These are phyloP conservation scores for Beauveria caledonica DNA, from an alignment of 2,329 filamentous ascomycete genomes.

Conservation along the genomic window DNA sequence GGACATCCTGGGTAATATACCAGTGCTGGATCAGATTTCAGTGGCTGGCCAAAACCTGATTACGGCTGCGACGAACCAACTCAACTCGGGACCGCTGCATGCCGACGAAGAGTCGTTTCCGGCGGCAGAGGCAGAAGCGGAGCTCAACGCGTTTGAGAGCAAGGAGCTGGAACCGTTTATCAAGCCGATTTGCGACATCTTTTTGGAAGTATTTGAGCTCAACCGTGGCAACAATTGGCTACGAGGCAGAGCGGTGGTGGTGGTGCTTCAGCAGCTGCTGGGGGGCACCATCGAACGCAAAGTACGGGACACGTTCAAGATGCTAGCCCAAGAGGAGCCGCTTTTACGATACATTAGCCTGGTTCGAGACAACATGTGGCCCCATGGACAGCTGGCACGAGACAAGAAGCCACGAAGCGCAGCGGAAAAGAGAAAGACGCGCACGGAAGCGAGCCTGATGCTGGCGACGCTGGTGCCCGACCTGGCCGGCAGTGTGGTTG, in stretches of 20 bases:
- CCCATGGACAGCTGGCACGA: constrained; percentile 50
- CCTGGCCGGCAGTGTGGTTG: constrained; percentile 85
- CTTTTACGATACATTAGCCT: constrained; percentile 67
- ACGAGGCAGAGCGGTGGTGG: constrained; percentile 86
- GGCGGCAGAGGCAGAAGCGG: constrained; percentile 78
- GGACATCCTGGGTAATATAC: constrained; percentile 92
- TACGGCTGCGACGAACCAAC: constrained; percentile 61
- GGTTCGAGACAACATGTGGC: constrained; percentile 76
- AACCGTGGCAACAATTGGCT: constrained; percentile 97
- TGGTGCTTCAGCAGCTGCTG: constrained; percentile 90
- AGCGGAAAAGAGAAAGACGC: constrained; percentile 69
- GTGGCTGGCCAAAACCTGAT: constrained; percentile 87
- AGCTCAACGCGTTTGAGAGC: constrained; percentile 86
- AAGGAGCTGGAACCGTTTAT: constrained; percentile 90
- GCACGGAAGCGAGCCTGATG: constrained; percentile 82
- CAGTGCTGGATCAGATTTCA: constrained; percentile 89
- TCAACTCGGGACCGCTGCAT: constrained; percentile 46
- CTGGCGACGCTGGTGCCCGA: constrained; percentile 86
- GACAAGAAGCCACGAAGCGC: constrained; percentile 49
- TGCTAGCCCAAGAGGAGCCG: constrained; percentile 67
- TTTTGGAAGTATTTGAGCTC: constrained; percentile 89
- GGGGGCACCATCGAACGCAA: constrained; percentile 95
- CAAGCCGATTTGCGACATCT: constrained; percentile 96
- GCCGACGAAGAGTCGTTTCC: constrained; percentile 42
- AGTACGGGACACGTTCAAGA: constrained; percentile 74